Evolutionary conservation across 1,284 basidiomycete species (phyloP), one percentile per base, ranked within the genome.

Genomic region (Cutaneotrichosporon sp.): DNA sequence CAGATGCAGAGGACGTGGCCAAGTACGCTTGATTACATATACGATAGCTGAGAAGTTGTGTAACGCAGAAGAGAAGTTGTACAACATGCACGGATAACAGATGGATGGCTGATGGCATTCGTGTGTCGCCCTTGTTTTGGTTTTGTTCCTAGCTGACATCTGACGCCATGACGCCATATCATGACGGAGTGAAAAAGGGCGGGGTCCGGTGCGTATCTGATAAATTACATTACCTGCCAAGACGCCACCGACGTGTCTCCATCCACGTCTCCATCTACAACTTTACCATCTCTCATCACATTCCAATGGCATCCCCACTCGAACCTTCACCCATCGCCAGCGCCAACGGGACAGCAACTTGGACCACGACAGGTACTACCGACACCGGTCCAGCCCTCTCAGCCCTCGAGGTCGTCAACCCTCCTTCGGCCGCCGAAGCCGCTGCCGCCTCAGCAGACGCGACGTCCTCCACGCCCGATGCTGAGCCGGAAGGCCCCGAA

Each of bases 1-100:
- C 89, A 0, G 82, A 79, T 60, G 80, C 79, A 22, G 86, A 86
- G 63, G 89, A 91, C 75, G 79, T 89, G 26, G 81, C 83, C 80
- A 82, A 81, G 70, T 90, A 84, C 79, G 86, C 87, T 51, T 89
- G 36, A n/a, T 30, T 8, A 18, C 7, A 18, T 18, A 16, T 42
- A 42, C 40, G 14, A n/a, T 18, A 46, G 42, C 7, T 40, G 10
- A 40, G 38, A 40, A 14, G 38, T 13, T 3, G 4, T 26, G 26
- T 26, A 26, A 13, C 36, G 38, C 4, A 46, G 18, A 16, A 18
- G 7, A 46, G 18, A 0, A 46, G 42, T 46, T 46, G 42, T 46
- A 46, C 18, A 46, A 8, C 42, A 46, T 46, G 42, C 42, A 46
- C 11, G 38, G 13, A 40, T 40, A 2, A 46, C 42, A n/a, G 14